Evolutionary conservation across 345 rosid genomes (phyloP).

Genomic region (Eucalyptus victrix): DNA sequence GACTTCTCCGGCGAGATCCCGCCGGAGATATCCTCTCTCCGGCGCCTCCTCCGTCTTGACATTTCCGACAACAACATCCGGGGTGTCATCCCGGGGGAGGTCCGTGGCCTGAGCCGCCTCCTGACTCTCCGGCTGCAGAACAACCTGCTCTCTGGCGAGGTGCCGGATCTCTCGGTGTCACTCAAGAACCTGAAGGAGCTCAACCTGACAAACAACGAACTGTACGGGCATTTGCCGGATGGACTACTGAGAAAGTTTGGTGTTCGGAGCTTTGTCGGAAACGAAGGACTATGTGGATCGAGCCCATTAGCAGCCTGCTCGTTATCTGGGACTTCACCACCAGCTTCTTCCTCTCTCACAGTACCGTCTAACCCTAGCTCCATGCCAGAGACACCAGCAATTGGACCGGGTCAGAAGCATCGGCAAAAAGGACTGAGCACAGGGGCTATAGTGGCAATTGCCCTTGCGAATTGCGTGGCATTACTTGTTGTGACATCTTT

Average conservation of each 20-base stretch:
- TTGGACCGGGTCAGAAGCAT: conserved; percentile 1
- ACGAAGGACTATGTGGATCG: conserved; percentile 74
- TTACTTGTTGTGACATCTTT: conserved; percentile 45
- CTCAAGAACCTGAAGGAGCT: conserved; percentile 30
- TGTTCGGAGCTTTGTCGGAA: conserved; percentile 52
- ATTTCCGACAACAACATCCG: conserved; percentile 77
- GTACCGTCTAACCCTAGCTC: conserved; percentile 81
- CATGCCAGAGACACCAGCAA: conserved; percentile 37
- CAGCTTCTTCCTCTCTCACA: conserved; percentile 12
- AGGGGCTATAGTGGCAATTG: conserved; percentile 58
- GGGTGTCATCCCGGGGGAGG: conserved; percentile 41
- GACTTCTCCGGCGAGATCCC: conserved; percentile 79
- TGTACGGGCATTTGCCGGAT: conserved; percentile 57
- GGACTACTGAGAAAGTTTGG: conserved; percentile 47
- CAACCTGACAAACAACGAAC: conserved; percentile 61
- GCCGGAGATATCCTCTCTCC: conserved; percentile 38
- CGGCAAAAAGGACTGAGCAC: conserved; percentile 32
- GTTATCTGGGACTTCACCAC: conserved; percentile 24
- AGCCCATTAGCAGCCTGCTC: conserved; percentile 58
- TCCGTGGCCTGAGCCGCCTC: conserved; percentile 43
- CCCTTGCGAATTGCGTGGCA: conserved; percentile 49
- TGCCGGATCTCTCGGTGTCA: conserved; percentile 60
- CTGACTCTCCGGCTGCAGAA: conserved; percentile 72
- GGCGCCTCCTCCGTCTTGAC: conserved; percentile 59
- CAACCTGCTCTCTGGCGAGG: conserved; percentile 67